Percentiles rank a stretch among this genome's conserved stretches.
These are phyloP conservation scores for Tuber melanosporum DNA, from an alignment of 495 filamentous ascomycete species.

Conservation along the genomic window DNA sequence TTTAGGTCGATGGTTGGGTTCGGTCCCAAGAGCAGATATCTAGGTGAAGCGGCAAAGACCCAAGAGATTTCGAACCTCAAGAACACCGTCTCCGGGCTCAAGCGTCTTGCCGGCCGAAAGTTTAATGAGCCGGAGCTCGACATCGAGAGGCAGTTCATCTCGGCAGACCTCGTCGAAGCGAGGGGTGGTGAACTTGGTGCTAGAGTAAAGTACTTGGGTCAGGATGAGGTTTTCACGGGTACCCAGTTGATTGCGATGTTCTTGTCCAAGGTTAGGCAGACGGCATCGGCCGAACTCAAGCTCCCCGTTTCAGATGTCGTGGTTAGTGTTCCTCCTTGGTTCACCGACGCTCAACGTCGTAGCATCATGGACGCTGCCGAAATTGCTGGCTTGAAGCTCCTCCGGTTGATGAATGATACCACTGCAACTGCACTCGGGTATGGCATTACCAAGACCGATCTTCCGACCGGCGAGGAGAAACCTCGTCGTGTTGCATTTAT, in stretches of 20 bases:
- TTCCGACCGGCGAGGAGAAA: slow-evolving; percentile 84
- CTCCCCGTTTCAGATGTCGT: slow-evolving; percentile 92
- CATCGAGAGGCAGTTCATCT: slow-evolving; percentile 85
- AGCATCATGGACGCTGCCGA: slow-evolving; percentile 87
- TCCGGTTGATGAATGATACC: slow-evolving; percentile 96
- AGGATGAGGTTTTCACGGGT: slow-evolving; percentile 88
- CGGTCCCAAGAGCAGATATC: slow-evolving; percentile 81
- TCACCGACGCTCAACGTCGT: slow-evolving; percentile 88
- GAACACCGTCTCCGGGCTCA: slow-evolving; percentile 90
- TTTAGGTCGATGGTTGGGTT: slow-evolving; percentile 87
- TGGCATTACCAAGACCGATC: slow-evolving; percentile 93
- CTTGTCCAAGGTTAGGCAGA: slow-evolving; percentile 86
- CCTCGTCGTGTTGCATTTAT: slow-evolving; percentile 84
- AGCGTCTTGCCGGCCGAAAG: slow-evolving; percentile 80
- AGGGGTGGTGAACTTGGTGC: slow-evolving; percentile 82
- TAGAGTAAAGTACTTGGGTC: slow-evolving; percentile 85
- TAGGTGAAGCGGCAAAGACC: slow-evolving; percentile 93
- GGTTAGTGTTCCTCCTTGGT: slow-evolving; percentile 92
- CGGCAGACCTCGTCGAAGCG: slow-evolving; percentile 79
- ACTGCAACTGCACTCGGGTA: slow-evolving; percentile 93
- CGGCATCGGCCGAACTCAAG: slow-evolving; percentile 77
- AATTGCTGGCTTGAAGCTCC: slow-evolving; percentile 84
- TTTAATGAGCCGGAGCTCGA: slow-evolving; percentile 85
- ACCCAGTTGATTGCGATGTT: slow-evolving; percentile 93
- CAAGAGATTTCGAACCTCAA: slow-evolving; percentile 99